Evolutionary conservation across 768 basidiomycete species (phyloP).

Genomic region (Leucocoprinus birnbaumii): DNA sequence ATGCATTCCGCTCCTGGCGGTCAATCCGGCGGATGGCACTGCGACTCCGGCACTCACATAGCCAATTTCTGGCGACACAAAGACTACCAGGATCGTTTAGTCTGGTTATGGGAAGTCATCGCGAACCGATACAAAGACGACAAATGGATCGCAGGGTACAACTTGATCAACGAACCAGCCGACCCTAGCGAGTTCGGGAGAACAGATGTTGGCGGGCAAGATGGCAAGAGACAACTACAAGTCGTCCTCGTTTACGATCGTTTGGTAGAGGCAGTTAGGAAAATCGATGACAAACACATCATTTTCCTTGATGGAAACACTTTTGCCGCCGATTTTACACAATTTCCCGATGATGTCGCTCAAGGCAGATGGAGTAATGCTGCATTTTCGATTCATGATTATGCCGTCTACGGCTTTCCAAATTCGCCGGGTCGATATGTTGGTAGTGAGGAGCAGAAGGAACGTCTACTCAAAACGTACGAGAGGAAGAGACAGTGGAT

Average conservation of each 20-base stretch:
- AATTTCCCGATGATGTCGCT: conserved; percentile 53
- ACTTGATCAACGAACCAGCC: conserved; percentile 79
- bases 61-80: conserved; percentile 78
- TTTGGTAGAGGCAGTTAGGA: conserved; percentile 65
- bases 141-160: conserved; percentile 83
- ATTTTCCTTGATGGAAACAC: conserved; percentile 85
- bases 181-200: conserved; percentile 39
- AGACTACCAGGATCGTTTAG: conserved; percentile 76
- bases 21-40: conserved; percentile 80
- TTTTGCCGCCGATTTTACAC: conserved; percentile 74
- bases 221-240: conserved; percentile 41
- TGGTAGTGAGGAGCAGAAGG: conserved; percentile 49
- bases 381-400: conserved; percentile 79
- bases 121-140: conserved; percentile 73
- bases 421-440: conserved; percentile 57
- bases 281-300: conserved; percentile 64
- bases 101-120: conserved; percentile 76
- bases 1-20: conserved; percentile 76
- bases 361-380: conserved; percentile 63
- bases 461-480: conserved; percentile 50
- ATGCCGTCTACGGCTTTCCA: conserved; percentile 71
- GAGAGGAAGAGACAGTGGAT: conserved; percentile 76
- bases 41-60: conserved; percentile 65
- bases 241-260: conserved; percentile 67
- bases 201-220: conserved; percentile 3